Base-by-base conservation (phyloP, 1,284 basidiomycete genomes). In the Inonotus obliquus region DNA sequence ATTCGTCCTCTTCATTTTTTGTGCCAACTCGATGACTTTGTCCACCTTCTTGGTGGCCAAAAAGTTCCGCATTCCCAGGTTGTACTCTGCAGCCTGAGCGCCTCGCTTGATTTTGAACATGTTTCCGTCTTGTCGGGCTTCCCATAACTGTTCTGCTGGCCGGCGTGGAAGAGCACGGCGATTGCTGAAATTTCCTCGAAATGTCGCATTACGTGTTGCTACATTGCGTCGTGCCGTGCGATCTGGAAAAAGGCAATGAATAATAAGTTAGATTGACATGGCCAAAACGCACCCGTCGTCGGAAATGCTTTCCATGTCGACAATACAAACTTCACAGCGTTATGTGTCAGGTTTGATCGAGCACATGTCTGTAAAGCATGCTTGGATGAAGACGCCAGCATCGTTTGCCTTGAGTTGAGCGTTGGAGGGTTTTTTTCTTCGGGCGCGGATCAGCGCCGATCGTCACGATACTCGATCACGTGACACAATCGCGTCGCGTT, bases 1-100 rank as follows among this genome's bases (percentile, higher is more conserved):
- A 4, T 74, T 72, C 14, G 73, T 69, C 0, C 67, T 62, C 68
- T 89, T 90, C 85, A 90, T 88, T 44, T 79, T 68, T n/a, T 73
- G 67, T 1, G 23, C 57, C 29, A 29, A 45, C 14, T 49, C 23
- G 23, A 56, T 37, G 48, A 63, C 41, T 17, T 48, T 19, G 29
- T 53, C 23, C 37, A 41, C 37, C 27, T 39, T 27, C 32, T 13
- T 44, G 17, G 4, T n/a, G 35, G 21, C 48, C 19, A 57, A 35
- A 13, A 25, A 27, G 17, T 55, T 21, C 23, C 48, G 54, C 17
- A 61, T 25, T 10, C 23, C 29, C 25, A 61, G 38, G 35, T 61
- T 61, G 60, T 17, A 52, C 17, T 32, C 25, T 14, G 54, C 13
- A 21, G 38, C 32, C 19, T 39, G 54, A 7, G 60, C 25, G 35